phyloP scores from a whole-genome alignment of 2,329 filamentous ascomycete genomes.

The Fusarium lyarnte region DNA sequence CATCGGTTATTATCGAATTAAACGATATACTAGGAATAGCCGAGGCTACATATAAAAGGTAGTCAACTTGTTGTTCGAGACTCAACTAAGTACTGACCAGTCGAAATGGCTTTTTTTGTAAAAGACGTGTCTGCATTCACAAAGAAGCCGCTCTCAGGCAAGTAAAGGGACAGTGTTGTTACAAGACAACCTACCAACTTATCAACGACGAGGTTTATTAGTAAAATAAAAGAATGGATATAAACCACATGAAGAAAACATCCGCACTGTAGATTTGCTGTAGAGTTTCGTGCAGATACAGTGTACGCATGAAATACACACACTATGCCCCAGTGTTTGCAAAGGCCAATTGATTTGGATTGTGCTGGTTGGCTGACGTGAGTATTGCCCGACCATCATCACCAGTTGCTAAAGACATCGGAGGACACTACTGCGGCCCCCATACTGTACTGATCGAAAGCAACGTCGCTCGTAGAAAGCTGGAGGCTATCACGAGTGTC shows the following conservation, averaged over 20 bases:
- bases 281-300: rapidly evolving
- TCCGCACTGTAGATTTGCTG: conserved; percentile 1
- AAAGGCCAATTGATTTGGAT: conserved; percentile 8
- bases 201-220: neutral
- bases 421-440: neutral
- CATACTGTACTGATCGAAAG: conserved; percentile 8
- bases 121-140: neutral
- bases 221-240: neutral
- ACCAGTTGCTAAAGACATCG: conserved; percentile 22
- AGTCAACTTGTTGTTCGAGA: neutral
- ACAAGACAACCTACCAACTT: neutral
- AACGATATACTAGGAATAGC: neutral
- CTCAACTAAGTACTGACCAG: neutral
- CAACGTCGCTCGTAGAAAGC: neutral
- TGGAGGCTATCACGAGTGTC: conserved; percentile 5
- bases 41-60: neutral
- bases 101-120: neutral
- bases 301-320: neutral
- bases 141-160: neutral
- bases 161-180: neutral
- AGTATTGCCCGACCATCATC: conserved; percentile 28
- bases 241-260: neutral
- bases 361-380: conserved; percentile 25
- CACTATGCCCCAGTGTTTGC: conserved; percentile 35
- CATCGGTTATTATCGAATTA: neutral